Conservation (phyloP, 2,329 filamentous ascomycete species). For the Aspergillus fischeri region DNA sequence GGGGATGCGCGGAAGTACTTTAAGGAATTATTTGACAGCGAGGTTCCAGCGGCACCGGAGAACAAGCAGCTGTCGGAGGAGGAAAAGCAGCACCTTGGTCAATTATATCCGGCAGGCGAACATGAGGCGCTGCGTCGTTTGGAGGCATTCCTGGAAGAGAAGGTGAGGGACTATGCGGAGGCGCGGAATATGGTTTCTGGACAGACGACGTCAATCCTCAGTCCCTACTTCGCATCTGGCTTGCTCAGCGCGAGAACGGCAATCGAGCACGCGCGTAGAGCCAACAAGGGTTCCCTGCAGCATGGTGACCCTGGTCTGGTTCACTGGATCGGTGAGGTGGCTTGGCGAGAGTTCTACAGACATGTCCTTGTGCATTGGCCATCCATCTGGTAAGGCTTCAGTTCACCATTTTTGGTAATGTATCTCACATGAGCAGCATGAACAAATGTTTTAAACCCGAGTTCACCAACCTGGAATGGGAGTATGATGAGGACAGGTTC, state of each 20-base stretch:
- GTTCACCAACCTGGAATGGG: slow-evolving; percentile 78
- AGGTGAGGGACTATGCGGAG: slow-evolving; percentile 58
- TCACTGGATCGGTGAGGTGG: slow-evolving; percentile 76
- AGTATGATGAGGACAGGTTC: slow-evolving; percentile 67
- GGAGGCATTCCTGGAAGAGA: slow-evolving; percentile 63
- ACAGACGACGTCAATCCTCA: slow-evolving; percentile 63
- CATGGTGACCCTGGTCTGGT: slow-evolving; percentile 62
- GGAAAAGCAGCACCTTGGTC: slow-evolving; percentile 54
- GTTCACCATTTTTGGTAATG: neutral
- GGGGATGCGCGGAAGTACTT: slow-evolving; percentile 46
- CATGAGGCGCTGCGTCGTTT: slow-evolving; percentile 64
- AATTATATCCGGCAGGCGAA: slow-evolving; percentile 72
- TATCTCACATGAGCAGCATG: slow-evolving; percentile 49
- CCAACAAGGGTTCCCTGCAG: slow-evolving; percentile 61
- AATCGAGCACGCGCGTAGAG: slow-evolving; percentile 58
- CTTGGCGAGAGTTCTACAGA: slow-evolving; percentile 85
- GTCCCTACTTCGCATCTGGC: slow-evolving; percentile 68
- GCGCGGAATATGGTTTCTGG: slow-evolving; percentile 63
- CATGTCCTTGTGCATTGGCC: slow-evolving; percentile 84
- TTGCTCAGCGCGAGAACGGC: slow-evolving; percentile 65
- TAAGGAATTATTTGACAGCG: slow-evolving; percentile 54
- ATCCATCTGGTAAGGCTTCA: slow-evolving; percentile 48
- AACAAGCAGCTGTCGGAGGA: slow-evolving; percentile 59
- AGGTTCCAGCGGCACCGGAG: slow-evolving; percentile 59
- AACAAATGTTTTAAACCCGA: slow-evolving; percentile 77